Conservation (phyloP, 2,329 filamentous ascomycete species). For the Ceratocystis harringtonii region DNA sequence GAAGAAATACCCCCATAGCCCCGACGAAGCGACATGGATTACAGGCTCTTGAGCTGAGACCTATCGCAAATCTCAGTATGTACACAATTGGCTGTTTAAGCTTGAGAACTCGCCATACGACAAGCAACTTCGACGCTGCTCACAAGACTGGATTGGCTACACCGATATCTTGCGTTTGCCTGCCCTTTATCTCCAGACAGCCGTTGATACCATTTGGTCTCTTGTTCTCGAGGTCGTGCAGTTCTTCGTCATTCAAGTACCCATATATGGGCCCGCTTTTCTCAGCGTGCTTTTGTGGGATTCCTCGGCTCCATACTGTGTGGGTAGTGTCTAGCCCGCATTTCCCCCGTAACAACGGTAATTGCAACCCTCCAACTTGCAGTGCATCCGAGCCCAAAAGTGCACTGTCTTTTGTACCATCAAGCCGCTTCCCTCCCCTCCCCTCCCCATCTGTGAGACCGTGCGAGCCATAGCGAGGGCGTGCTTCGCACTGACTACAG, state of each 20-base stretch:
- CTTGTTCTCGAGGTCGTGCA: neutral
- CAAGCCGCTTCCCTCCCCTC: neutral
- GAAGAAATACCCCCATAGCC: neutral
- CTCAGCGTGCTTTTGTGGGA: neutral
- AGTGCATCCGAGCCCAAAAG: neutral
- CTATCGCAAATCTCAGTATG: neutral
- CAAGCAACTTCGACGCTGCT: neutral
- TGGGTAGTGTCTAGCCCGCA: neutral
- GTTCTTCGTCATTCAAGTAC: neutral
- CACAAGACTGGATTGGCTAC: neutral
- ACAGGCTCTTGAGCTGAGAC: too few species aligned
- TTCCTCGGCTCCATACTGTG: neutral
- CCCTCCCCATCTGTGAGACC: constrained; percentile 1
- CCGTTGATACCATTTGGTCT: neutral
- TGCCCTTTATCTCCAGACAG: neutral
- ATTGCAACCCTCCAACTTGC: neutral
- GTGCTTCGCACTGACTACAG: constrained; percentile 5
- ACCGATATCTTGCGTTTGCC: neutral
- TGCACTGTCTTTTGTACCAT: constrained; percentile 9
- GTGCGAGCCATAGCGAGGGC: neutral
- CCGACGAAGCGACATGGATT: neutral
- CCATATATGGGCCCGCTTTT: neutral
- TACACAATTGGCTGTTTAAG: neutral
- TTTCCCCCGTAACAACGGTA: neutral
- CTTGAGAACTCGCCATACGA: neutral